Evolutionary conservation across 768 basidiomycete genomes (phyloP).

Genomic region (Russula olivacea): DNA sequence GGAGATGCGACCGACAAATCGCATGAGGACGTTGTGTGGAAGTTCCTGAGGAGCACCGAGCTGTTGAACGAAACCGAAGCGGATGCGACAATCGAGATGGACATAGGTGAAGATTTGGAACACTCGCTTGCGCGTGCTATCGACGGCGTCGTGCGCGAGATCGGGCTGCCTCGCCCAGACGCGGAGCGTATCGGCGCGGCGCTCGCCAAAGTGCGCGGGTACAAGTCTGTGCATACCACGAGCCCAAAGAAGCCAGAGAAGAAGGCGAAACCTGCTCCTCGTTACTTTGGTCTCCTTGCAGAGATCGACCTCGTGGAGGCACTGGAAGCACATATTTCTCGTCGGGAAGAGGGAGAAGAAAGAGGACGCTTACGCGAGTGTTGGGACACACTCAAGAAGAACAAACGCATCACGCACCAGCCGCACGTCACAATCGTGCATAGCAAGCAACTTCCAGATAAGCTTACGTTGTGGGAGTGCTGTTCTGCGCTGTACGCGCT

Average conservation of each 20-base stretch:
- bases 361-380: constrained; percentile 34
- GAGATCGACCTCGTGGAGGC: constrained; percentile 58
- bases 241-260: constrained; percentile 27
- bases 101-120: constrained; percentile 49
- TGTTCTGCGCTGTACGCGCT: constrained; percentile 43
- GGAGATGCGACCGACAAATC: constrained; percentile 44
- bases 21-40: constrained; percentile 81
- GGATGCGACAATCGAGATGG: constrained; percentile 64
- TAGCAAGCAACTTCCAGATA: constrained; percentile 38
- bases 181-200: constrained; percentile 52
- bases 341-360: constrained; percentile 29
- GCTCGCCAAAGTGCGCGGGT: constrained; percentile 38
- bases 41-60: constrained; percentile 63
- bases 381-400: constrained; percentile 43
- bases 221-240: constrained; percentile 37
- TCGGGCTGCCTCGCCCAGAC: constrained; percentile 49
- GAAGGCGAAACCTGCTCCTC: constrained; percentile 33
- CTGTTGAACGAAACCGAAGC: constrained; percentile 58
- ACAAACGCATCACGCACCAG: constrained; percentile 44
- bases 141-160: constrained; percentile 46
- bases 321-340: constrained; percentile 42
- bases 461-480: constrained; percentile 42
- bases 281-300: constrained; percentile 77
- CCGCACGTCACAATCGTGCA: constrained; percentile 92
- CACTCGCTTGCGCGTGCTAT: constrained; percentile 53